A percentile compares a stretch with the other conserved stretches of the same genome.
phyloP scores from a whole-genome alignment of 2,329 filamentous ascomycete genomes.

The Diplodia seriata region DNA sequence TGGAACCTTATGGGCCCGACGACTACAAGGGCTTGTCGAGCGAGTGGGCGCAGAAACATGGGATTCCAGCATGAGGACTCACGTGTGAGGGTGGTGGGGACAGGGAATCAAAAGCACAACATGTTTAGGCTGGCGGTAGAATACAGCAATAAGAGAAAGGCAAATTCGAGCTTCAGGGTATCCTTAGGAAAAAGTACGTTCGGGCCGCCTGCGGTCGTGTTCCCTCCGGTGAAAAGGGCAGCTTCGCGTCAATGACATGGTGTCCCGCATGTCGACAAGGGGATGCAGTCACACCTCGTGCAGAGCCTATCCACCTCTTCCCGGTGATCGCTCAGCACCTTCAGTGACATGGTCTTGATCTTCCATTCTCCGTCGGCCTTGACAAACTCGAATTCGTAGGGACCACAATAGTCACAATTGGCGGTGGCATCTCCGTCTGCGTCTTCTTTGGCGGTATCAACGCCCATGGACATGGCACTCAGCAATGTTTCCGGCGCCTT shows the following conservation, averaged over 20 bases:
- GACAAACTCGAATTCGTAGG: constrained; percentile 13
- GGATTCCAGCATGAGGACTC: background rate
- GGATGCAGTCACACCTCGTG: constrained; percentile 16
- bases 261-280: constrained; percentile 1
- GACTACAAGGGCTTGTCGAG: constrained; percentile 63
- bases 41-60: constrained; percentile 55
- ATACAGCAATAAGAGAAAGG: background rate
- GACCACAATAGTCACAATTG: background rate
- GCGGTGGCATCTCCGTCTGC: background rate
- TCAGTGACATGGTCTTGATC: constrained; percentile 17
- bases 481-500: background rate
- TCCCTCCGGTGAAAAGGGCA: background rate
- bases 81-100: background rate
- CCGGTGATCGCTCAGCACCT: constrained; percentile 15
- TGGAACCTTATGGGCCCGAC: constrained; percentile 63
- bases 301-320: constrained; percentile 6
- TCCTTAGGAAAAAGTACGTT: constrained; percentile 7
- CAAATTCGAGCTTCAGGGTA: constrained; percentile 7
- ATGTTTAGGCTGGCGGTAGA: background rate
- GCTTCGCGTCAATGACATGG: background rate
- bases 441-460: background rate
- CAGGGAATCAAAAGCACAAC: background rate
- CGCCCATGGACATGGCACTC: background rate
- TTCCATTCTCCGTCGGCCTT: constrained; percentile 7
- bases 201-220: background rate